Evolutionary conservation across 495 filamentous ascomycete species (phyloP), one percentile per base, ranked within the genome.

Genomic region (Chlorociboria aeruginascens): DNA sequence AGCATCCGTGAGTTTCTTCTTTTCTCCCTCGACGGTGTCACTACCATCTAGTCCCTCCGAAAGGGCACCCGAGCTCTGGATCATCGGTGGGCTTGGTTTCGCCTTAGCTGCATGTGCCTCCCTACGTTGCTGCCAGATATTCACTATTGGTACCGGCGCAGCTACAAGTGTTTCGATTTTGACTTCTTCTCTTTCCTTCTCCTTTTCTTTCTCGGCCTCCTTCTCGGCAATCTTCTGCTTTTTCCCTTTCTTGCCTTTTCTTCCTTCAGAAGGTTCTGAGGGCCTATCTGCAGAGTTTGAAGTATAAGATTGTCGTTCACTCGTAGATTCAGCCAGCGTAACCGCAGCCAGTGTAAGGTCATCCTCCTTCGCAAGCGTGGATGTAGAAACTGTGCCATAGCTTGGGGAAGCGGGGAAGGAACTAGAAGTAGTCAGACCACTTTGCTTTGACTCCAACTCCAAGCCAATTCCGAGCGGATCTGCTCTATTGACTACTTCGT

Each of bases 41-140:
- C 25, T 43, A 8, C 37, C 33, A 30, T 45, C n/a, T 13, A 32
- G 25, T 7, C 33, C 3, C 16, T 46, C 49, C 32, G 31, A 7
- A 17, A 35, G 8, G 1, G 29, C 25, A 29, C 36, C 38, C 6
- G 56, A 41, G 2, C 43, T 49, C 6, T 55, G 48, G 40, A 17
- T 17, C 20, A 37, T 39, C 9, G 66, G 40, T 8, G 69, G 52
- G 33, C 53, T 60, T 8, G 71, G 52, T 65, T 86, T 86, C 40
- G 69, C 63, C 62, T 85, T 86, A 40, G 78, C 75, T 33, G 81
- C 76, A 11, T 76, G 29, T 14, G 42, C 80, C 56, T 89, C 81
- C 50, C 73, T 81, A 32, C 87, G 73, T 64, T 84, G 75, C 34
- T 76, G 70, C 92, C 92, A 98, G 42, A 85, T 61, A 63, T 98